Conservation (phyloP, 371 early-diverging fungal genomes). For the Mortierella sp. region DNA sequence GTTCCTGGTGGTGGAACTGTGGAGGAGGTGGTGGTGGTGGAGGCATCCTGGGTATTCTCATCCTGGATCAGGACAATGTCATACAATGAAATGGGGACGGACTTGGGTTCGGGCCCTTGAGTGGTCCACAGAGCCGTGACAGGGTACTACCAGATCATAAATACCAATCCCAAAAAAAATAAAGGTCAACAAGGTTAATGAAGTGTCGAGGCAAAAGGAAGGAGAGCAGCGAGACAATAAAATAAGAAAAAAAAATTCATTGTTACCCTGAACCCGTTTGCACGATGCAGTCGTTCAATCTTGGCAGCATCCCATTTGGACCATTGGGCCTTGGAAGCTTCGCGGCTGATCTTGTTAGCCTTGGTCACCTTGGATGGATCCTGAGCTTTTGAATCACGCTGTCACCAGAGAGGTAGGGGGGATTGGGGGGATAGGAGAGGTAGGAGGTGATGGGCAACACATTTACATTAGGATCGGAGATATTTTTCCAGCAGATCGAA, state of each 20-base stretch:
- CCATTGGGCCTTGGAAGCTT: conserved; percentile 73
- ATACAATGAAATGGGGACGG: conserved; percentile 26
- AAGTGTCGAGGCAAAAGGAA: background rate
- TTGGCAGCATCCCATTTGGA: conserved; percentile 65
- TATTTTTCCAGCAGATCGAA: background rate
- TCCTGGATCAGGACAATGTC: conserved; percentile 35
- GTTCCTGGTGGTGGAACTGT: conserved; percentile 59
- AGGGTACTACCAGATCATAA: conserved; percentile 22
- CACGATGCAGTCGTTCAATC: conserved; percentile 74
- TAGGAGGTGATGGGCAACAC: too few species aligned
- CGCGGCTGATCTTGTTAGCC: conserved; percentile 80
- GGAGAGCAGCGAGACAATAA: background rate
- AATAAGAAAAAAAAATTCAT: conserved; percentile 12
- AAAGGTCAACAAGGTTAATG: conserved; percentile 17
- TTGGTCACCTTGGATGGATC: conserved; percentile 70
- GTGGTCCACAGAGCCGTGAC: conserved; percentile 43
- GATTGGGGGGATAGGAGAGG: background rate
- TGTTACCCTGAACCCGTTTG: conserved; percentile 79
- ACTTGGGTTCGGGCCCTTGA: conserved; percentile 19
- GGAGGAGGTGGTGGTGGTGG: conserved; percentile 15
- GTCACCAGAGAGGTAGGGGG: conserved; percentile 1
- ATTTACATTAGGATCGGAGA: too few species aligned
- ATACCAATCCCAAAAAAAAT: background rate
- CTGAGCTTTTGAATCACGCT: conserved; percentile 69
- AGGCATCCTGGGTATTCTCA: conserved; percentile 20